Conservation (phyloP, 83 land plant genomes). For the Picea abies region DNA sequence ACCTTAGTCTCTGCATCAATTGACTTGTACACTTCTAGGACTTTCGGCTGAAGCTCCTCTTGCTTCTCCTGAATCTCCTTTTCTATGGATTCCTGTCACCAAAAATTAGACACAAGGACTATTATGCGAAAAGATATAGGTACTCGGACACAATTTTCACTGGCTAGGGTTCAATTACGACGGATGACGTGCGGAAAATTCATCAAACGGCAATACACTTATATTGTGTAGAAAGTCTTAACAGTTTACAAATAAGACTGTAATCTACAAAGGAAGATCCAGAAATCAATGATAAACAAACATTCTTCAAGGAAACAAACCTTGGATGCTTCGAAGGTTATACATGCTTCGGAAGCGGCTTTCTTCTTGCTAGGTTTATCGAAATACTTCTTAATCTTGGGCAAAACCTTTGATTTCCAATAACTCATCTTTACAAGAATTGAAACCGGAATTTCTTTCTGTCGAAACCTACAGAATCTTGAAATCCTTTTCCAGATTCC, state of each 20-base stretch:
- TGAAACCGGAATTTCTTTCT: background rate
- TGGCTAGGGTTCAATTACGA: too few relatives aligned
- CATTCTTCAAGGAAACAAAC: conserved; percentile 10
- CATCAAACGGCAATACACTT: too few relatives aligned
- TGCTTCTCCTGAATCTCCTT: conserved; percentile 18
- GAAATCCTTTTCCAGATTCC: background rate
- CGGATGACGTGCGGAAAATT: too few relatives aligned
- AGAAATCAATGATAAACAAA: background rate
- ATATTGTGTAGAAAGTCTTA: background rate
- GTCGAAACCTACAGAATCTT: background rate
- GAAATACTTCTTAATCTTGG: conserved; percentile 52
- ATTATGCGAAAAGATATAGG: background rate
- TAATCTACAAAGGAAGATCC: background rate
- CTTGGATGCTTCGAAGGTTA: conserved; percentile 52
- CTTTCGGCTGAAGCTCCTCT: conserved; percentile 14
- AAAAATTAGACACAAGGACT: too few relatives aligned
- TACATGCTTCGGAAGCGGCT: conserved; percentile 49
- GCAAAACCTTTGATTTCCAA: conserved; percentile 63
- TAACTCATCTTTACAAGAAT: conserved; percentile 36
- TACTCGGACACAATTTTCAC: background rate
- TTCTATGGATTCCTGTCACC: conserved; percentile 12
- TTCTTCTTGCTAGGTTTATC: conserved; percentile 36
- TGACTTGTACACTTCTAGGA: conserved; percentile 2
- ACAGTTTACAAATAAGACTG: background rate
- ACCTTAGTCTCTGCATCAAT: conserved; percentile 14